Conservation (phyloP, 441 rosid species). For the Cnidoscolus chayamansa region DNA sequence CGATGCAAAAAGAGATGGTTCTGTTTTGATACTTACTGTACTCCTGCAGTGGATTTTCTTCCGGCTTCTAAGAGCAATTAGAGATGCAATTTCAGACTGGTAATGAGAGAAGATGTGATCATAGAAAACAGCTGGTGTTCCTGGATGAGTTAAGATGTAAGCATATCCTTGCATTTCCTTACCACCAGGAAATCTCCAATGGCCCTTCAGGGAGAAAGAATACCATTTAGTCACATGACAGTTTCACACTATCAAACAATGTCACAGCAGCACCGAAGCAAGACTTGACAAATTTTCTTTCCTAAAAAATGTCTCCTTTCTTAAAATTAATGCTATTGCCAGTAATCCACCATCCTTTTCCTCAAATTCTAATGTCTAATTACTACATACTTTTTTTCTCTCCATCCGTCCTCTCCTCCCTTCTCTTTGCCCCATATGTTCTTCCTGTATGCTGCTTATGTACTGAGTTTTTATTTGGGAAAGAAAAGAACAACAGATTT, state of each 20-base stretch:
- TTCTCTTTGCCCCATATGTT: neutral
- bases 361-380: neutral
- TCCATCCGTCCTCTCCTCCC: neutral
- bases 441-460: neutral
- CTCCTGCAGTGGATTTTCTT: conserved; percentile 82
- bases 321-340: neutral
- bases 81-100: conserved; percentile 68
- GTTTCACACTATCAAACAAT: neutral
- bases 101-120: conserved; percentile 76
- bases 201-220: conserved; percentile 51
- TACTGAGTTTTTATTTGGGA: neutral
- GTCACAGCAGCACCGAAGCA: neutral
- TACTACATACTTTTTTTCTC: no score
- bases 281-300: neutral
- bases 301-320: neutral
- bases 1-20: neutral
- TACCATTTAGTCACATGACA: conserved; percentile 8
- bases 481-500: neutral
- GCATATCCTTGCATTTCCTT: conserved; percentile 98
- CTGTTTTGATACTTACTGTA: conserved; percentile 43
- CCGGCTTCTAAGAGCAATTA: conserved; percentile 66
- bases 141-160: conserved; percentile 90
- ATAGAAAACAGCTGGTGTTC: conserved; percentile 88
- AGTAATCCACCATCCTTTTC: neutral
- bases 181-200: conserved; percentile 93